Evolutionary conservation across 2,329 filamentous ascomycete genomes (phyloP).

Genomic region (Fusarium tuaranense): DNA sequence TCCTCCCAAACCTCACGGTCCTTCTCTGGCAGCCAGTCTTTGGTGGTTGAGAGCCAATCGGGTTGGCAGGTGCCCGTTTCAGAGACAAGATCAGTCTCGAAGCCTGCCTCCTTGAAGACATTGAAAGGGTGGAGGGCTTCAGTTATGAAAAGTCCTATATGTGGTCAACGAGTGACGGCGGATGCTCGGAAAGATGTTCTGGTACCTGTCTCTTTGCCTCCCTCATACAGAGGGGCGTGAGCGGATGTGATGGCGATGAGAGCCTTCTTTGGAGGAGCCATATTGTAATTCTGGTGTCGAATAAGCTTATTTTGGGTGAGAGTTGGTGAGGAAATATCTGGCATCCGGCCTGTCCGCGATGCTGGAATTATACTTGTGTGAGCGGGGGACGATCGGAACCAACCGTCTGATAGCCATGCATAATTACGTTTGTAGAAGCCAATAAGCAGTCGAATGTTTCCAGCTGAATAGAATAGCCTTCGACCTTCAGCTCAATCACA

Average conservation of each 20-base stretch:
- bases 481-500: neutral
- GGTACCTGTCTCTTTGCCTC: constrained; percentile 13
- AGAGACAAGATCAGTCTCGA: neutral
- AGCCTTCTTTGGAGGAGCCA: constrained; percentile 22
- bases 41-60: neutral
- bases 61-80: neutral
- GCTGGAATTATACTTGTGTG: neutral
- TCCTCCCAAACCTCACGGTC: constrained; percentile 51
- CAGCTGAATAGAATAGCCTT: neutral
- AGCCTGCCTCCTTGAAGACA: neutral
- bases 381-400: neutral
- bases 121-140: neutral
- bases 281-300: neutral
- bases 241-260: constrained; percentile 26
- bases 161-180: neutral
- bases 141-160: neutral
- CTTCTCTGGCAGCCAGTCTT: neutral
- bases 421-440: neutral
- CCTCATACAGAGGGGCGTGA: constrained; percentile 16
- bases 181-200: neutral
- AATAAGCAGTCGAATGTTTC: neutral
- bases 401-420: neutral
- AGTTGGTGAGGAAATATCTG: neutral
- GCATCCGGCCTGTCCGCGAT: neutral
- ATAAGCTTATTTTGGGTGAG: neutral